Evolutionary conservation across 169 alveolate species (phyloP).

Genomic region (Cryptosporidium canis): DNA sequence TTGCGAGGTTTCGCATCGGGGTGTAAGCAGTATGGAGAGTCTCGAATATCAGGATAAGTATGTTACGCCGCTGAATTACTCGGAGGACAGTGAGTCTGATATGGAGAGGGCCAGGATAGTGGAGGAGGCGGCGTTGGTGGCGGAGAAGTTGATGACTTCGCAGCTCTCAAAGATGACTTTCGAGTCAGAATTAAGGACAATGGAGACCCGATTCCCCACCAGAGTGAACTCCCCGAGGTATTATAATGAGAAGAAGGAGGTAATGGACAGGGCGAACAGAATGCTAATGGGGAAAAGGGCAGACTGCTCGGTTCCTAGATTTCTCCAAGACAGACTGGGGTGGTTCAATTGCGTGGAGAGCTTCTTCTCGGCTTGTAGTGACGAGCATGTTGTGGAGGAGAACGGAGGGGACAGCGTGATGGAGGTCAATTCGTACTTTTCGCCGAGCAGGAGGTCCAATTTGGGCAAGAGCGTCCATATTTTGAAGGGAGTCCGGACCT

Average conservation of each 20-base stretch:
- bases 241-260: slow-evolving; percentile 45
- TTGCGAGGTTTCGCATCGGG: neutral
- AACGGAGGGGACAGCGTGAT: neutral
- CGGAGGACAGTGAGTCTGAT: slow-evolving; percentile 55
- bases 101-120: slow-evolving; percentile 44
- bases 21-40: slow-evolving; percentile 31
- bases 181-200: slow-evolving; percentile 50
- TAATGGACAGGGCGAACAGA: slow-evolving; percentile 49
- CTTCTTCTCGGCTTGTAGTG: slow-evolving; percentile 36
- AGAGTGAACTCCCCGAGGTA: slow-evolving; percentile 68
- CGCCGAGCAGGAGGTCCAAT: neutral
- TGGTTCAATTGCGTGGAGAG: slow-evolving; percentile 33
- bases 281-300: neutral
- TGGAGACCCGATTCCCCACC: slow-evolving; percentile 67
- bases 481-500: neutral
- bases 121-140: slow-evolving; percentile 47
- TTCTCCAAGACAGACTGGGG: neutral
- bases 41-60: slow-evolving; percentile 20
- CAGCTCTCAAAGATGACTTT: slow-evolving; percentile 22
- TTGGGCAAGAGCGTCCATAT: neutral
- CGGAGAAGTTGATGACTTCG: slow-evolving; percentile 62
- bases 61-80: neutral
- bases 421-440: neutral
- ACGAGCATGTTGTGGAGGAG: slow-evolving; percentile 4
- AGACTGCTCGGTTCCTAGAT: neutral